Conservation (phyloP, 2,329 filamentous ascomycete genomes). For the Exutisphaerella laricina region DNA sequence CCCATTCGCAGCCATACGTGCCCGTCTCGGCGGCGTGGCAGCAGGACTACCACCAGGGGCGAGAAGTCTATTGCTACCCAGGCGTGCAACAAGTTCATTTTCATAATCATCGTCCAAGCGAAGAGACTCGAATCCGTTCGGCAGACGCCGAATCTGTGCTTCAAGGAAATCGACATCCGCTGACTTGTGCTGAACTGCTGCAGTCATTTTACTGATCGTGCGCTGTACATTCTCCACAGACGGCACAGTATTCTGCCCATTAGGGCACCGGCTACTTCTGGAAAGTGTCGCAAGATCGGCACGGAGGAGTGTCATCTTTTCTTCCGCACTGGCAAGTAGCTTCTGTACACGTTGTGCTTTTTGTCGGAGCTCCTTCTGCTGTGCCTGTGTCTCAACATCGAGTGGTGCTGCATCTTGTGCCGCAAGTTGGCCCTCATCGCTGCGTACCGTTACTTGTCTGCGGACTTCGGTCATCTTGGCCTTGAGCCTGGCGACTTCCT, state of each 20-base stretch:
- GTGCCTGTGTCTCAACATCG: constrained; percentile 74
- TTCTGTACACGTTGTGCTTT: constrained; percentile 70
- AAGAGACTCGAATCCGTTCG: constrained; percentile 28
- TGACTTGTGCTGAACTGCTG: constrained; percentile 84
- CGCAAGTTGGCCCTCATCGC: constrained; percentile 63
- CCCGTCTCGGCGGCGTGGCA: constrained; percentile 32
- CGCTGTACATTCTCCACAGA: constrained; percentile 89
- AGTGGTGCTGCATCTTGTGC: constrained; percentile 65
- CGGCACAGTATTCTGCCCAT: constrained; percentile 53
- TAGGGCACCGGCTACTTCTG: constrained; percentile 14
- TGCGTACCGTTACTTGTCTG: constrained; percentile 64
- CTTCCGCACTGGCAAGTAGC: constrained; percentile 71
- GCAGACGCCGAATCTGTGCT: constrained; percentile 70
- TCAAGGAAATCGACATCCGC: constrained; percentile 88
- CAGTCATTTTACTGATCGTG: constrained; percentile 88
- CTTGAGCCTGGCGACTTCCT: constrained; percentile 65
- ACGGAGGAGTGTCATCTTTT: constrained; percentile 70
- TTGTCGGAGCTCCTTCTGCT: constrained; percentile 76
- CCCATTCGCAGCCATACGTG: constrained; percentile 28
- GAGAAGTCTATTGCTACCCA: constrained; percentile 27
- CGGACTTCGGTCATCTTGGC: constrained; percentile 73
- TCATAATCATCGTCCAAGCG: constrained; percentile 30
- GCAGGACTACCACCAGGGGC: constrained; percentile 31
- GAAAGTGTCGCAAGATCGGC: constrained; percentile 62
- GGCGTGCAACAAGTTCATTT: constrained; percentile 29